Evolutionary conservation across 140 eudicot genomes (phyloP).

Genomic region (Oenanthe javanica): DNA sequence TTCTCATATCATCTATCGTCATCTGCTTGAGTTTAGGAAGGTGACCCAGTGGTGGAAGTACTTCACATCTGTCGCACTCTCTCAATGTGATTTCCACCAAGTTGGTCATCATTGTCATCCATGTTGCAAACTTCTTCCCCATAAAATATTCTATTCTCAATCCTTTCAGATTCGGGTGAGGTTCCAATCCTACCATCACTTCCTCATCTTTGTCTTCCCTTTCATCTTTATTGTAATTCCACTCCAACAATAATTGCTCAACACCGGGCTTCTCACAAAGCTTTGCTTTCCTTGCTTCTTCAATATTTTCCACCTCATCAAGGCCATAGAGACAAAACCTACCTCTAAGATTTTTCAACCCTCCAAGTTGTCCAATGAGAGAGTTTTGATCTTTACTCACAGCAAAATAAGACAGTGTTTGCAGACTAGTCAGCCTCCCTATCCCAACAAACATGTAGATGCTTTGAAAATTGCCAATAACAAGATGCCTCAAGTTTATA

Average conservation of each 20-base stretch:
- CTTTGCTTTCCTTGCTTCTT: slow-evolving; percentile 9
- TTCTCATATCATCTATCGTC: not conserved
- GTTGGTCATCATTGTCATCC: slow-evolving; percentile 4
- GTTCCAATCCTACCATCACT: slow-evolving; percentile 3
- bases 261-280: slow-evolving; percentile 8
- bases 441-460: not conserved
- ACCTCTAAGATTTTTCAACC: slow-evolving; percentile 17
- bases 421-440: not conserved
- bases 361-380: not conserved
- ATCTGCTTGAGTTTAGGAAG: too few species aligned
- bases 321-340: not conserved
- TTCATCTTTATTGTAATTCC: not conserved
- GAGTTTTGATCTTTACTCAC: not conserved
- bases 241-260: not conserved
- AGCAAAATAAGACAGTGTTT: not conserved
- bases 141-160: not conserved
- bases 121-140: slow-evolving; percentile 15
- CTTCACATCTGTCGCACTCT: too few species aligned
- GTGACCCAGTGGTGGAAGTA: too few species aligned
- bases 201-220: not conserved
- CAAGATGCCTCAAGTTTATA: not conserved
- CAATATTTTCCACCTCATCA: slow-evolving; percentile 6
- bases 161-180: slow-evolving; percentile 3
- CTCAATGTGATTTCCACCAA: too few species aligned
- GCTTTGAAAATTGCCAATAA: not conserved